phyloP scores from a whole-genome alignment of 305 asterid genomes.

The Plantago coronopus region DNA sequence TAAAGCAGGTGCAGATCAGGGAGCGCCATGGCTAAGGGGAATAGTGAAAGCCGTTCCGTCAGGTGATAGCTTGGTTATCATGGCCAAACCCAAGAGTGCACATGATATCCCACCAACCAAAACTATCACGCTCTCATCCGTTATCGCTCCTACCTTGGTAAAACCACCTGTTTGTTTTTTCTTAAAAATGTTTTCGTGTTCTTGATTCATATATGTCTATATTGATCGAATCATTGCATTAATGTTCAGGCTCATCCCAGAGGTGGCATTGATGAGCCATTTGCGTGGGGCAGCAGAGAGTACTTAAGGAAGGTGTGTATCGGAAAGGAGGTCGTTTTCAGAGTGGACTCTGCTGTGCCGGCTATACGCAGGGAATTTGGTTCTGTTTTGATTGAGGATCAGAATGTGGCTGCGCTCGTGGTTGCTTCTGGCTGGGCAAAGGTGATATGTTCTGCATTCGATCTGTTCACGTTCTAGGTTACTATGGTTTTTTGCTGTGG shows the following conservation, averaged over 20 bases:
- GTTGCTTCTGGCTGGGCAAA: slow-evolving; percentile 97
- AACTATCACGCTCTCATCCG: slow-evolving; percentile 76
- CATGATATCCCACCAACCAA: slow-evolving; percentile 88
- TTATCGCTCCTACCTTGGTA: slow-evolving; percentile 94
- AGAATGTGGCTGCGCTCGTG: slow-evolving; percentile 72
- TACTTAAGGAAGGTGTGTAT: slow-evolving; percentile 84
- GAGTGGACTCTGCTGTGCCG: slow-evolving; percentile 84
- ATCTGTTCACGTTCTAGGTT: slow-evolving; percentile 20
- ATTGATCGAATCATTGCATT: no score
- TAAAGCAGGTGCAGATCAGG: no score
- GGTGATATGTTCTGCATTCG: no score
- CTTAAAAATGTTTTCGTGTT: no score
- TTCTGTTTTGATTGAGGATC: slow-evolving; percentile 70
- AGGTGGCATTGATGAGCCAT: slow-evolving; percentile 88
- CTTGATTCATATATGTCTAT: no score
- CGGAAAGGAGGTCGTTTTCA: slow-evolving; percentile 95
- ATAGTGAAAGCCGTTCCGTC: slow-evolving; percentile 92
- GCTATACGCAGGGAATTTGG: slow-evolving; percentile 87
- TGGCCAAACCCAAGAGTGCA: slow-evolving; percentile 72
- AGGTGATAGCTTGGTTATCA: slow-evolving; percentile 83
- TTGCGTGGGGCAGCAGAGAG: slow-evolving; percentile 98
- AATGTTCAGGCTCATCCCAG: slow-evolving; percentile 45
- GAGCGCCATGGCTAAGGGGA: slow-evolving; percentile 90
- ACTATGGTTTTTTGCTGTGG: slow-evolving; percentile 2
- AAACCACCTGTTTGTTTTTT: no score